Evolutionary conservation across 805 yeast species (phyloP).

Genomic region (Candida jianshihensis): DNA sequence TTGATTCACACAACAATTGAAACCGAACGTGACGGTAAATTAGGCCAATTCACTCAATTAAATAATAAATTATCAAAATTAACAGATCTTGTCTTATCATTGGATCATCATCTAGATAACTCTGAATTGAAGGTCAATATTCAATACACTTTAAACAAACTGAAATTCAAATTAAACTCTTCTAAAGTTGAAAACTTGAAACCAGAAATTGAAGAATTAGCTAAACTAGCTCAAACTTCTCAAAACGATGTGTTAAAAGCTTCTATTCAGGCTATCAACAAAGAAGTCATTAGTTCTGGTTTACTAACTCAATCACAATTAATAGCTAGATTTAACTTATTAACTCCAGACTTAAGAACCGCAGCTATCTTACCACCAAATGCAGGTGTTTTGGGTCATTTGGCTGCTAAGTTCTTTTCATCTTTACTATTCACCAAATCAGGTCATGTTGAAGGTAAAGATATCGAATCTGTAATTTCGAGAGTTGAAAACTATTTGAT

Average conservation of each 20-base stretch:
- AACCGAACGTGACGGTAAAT: conserved; percentile 70
- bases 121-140: conserved; percentile 33
- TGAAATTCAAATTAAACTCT: conserved; percentile 34
- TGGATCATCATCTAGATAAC: conserved; percentile 30
- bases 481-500: conserved; percentile 71
- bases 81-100: conserved; percentile 41
- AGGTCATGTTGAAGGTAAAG: conserved; percentile 76
- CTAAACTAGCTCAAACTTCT: conserved; percentile 32
- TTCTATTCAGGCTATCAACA: conserved; percentile 42
- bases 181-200: conserved; percentile 30
- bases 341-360: conserved; percentile 81
- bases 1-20: conserved; percentile 56
- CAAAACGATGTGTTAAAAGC: conserved; percentile 41
- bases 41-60: conserved; percentile 60
- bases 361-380: conserved; percentile 89
- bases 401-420: conserved; percentile 73
- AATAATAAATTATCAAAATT: conserved; percentile 47
- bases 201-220: conserved; percentile 14
- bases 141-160: conserved; percentile 37
- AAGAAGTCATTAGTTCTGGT: conserved; percentile 38
- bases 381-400: conserved; percentile 91
- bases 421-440: conserved; percentile 67
- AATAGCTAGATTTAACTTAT: conserved; percentile 39
- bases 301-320: conserved; percentile 38
- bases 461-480: conserved; percentile 83